Conservation (phyloP, 495 filamentous ascomycete genomes). For the Echria macrotheca region DNA sequence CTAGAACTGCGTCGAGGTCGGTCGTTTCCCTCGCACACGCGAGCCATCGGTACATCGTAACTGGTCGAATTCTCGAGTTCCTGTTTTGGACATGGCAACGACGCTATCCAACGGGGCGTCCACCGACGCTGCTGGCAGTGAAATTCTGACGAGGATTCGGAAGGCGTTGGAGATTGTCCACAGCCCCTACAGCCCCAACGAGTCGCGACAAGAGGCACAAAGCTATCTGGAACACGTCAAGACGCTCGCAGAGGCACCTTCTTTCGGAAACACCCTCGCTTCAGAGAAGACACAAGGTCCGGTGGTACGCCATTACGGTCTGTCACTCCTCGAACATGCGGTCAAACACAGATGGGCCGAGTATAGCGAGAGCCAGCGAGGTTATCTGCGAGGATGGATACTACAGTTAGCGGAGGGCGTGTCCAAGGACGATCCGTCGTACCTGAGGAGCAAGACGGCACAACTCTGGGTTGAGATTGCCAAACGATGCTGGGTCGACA, state of each 20-base stretch:
- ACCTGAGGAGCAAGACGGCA: constrained; percentile 89
- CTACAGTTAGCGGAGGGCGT: constrained; percentile 71
- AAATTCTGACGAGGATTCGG: constrained; percentile 57
- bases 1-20: no score
- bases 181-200: constrained; percentile 73
- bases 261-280: constrained; percentile 80
- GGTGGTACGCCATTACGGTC: constrained; percentile 85
- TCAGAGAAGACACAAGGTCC: constrained; percentile 63
- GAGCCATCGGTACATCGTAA: no score
- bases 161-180: constrained; percentile 82
- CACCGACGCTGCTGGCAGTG: constrained; percentile 17
- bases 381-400: constrained; percentile 64
- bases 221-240: constrained; percentile 80
- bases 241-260: constrained; percentile 66
- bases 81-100: no score
- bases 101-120: no score
- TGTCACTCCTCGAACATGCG: constrained; percentile 83
- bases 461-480: constrained; percentile 92
- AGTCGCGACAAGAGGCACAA: constrained; percentile 76
- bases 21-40: no score
- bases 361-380: constrained; percentile 57
- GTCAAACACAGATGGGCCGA: constrained; percentile 77
- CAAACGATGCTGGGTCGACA: constrained; percentile 83
- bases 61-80: no score
- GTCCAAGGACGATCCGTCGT: constrained; percentile 67